Percentiles rank a stretch among this genome's conserved stretches.
These are phyloP conservation scores for Chytridium lagenaria DNA, from an alignment of 371 early-diverging fungal species.

Conservation along the genomic window DNA sequence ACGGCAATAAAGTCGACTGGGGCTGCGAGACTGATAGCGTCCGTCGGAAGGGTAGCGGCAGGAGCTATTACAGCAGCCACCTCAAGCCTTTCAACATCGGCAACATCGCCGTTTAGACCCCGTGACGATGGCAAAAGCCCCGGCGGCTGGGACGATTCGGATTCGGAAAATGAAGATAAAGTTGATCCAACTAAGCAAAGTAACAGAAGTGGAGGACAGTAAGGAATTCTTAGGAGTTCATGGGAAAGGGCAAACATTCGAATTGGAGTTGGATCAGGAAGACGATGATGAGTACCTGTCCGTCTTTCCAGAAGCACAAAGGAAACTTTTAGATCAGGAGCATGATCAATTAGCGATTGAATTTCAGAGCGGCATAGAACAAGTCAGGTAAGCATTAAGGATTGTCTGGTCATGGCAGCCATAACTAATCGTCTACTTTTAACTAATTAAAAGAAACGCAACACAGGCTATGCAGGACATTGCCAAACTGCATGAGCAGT, in stretches of 20 bases:
- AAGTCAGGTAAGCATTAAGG: constrained; percentile 37
- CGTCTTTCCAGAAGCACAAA: constrained; percentile 28
- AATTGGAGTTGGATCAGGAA: too few relatives aligned
- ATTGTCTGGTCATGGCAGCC: not conserved
- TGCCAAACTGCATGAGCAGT: constrained; percentile 40
- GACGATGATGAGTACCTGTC: constrained; percentile 32
- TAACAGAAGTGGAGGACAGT: too few relatives aligned
- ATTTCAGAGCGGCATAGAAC: constrained; percentile 47
- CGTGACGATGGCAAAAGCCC: not conserved
- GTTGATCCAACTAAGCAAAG: too few relatives aligned
- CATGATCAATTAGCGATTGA: constrained; percentile 41
- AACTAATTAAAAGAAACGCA: constrained; percentile 31
- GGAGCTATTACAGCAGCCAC: not conserved
- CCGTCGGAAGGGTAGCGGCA: not conserved
- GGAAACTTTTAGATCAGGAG: constrained; percentile 43
- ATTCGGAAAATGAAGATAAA: too few relatives aligned
- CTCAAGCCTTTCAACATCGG: not conserved
- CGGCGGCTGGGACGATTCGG: constrained; percentile 1
- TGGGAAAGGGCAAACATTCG: too few relatives aligned
- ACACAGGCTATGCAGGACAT: constrained; percentile 46
- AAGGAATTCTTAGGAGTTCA: too few relatives aligned
- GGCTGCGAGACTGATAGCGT: not conserved
- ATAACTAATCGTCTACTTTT: not conserved
- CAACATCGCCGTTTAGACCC: not conserved
- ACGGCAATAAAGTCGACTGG: not conserved